phyloP scores from a whole-genome alignment of 352 stramenopile species.

The Globisporangium parvum region DNA sequence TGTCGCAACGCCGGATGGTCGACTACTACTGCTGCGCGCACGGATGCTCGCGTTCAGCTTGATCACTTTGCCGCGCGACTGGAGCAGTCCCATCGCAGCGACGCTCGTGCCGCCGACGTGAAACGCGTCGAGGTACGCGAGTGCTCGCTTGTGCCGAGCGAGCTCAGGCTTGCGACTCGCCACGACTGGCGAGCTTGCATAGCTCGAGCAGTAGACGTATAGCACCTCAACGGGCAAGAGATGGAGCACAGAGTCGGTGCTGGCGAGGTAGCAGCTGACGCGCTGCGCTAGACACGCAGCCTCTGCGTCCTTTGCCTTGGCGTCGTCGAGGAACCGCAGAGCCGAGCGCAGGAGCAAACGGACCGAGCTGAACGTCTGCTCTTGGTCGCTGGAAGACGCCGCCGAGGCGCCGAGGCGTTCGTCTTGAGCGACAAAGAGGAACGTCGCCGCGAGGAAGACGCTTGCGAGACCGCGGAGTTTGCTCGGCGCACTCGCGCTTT shows the following conservation, averaged over 20 bases:
- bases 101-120: slow-evolving; percentile 7
- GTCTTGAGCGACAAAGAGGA: slow-evolving; percentile 14
- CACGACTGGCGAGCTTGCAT: background rate
- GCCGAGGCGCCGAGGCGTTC: background rate
- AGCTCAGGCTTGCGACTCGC: background rate
- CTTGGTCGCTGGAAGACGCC: slow-evolving; percentile 1
- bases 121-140: slow-evolving; percentile 14
- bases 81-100: slow-evolving; percentile 4
- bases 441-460: slow-evolving; percentile 29
- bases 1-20: background rate
- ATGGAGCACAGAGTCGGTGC: slow-evolving; percentile 22
- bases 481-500: slow-evolving; percentile 23
- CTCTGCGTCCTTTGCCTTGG: slow-evolving; percentile 20
- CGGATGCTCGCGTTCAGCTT: slow-evolving; percentile 6
- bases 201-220: slow-evolving; percentile 29
- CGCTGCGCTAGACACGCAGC: slow-evolving; percentile 23
- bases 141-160: slow-evolving; percentile 1
- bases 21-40: background rate
- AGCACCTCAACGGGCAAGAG: slow-evolving; percentile 33
- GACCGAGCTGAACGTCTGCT: slow-evolving; percentile 25
- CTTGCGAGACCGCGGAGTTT: slow-evolving; percentile 36
- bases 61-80: slow-evolving; percentile 14
- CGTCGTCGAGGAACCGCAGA: slow-evolving; percentile 25
- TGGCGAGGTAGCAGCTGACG: slow-evolving; percentile 17
- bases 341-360: slow-evolving; percentile 31